phyloP scores from a whole-genome alignment of 164 flowering plant species.

The Houttuynia cordata region DNA sequence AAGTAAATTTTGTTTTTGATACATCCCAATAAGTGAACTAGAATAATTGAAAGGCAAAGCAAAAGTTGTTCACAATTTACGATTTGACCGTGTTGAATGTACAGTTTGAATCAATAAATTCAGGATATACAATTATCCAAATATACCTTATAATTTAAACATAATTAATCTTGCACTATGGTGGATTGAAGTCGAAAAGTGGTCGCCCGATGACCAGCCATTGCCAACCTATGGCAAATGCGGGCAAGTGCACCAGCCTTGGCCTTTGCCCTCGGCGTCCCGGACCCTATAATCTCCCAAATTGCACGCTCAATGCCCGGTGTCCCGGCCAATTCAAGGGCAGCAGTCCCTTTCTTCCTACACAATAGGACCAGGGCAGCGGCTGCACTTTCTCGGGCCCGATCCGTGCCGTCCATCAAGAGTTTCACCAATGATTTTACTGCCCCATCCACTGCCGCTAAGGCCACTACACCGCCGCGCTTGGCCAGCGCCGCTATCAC shows the following conservation, averaged over 20 bases:
- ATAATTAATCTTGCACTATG: neutral
- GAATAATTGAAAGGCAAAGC: too few species aligned
- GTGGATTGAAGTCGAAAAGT: neutral
- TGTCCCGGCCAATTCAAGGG: constrained; percentile 40
- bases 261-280: constrained; percentile 38
- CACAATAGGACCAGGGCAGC: constrained; percentile 62
- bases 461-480: constrained; percentile 50
- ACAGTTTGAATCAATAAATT: too few species aligned
- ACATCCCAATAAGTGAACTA: too few species aligned
- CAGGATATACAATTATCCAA: too few species aligned
- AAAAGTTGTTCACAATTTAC: too few species aligned
- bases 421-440: constrained; percentile 28
- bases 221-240: constrained; percentile 57
- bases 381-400: constrained; percentile 52
- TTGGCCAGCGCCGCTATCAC: constrained; percentile 51
- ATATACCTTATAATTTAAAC: neutral
- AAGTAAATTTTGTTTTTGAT: too few species aligned
- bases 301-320: constrained; percentile 54
- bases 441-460: constrained; percentile 22
- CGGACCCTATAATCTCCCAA: constrained; percentile 63
- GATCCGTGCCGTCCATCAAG: constrained; percentile 46
- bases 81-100: too few species aligned
- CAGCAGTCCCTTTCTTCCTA: constrained; percentile 46
- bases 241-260: constrained; percentile 56
- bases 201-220: neutral